Evolutionary conservation across 352 stramenopile genomes (phyloP), one percentile per base, ranked within the genome.

Genomic region (Phytophthora podocarpi): DNA sequence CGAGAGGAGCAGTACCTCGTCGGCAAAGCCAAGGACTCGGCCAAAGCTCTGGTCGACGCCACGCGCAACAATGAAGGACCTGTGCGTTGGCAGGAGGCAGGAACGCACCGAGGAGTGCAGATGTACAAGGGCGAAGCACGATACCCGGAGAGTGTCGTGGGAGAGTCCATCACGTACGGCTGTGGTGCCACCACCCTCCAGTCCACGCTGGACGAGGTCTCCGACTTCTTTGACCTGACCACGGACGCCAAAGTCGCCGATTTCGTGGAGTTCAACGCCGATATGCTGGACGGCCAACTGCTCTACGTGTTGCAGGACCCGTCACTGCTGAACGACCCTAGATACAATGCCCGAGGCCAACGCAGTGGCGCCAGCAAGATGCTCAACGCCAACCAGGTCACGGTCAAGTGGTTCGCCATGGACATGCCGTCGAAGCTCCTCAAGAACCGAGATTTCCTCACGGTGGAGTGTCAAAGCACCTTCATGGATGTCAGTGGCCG

Each of bases 381-480:
- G 64, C 64, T 71, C 1, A 66, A 71, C 34, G 75, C 82, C 16
- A 84, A 87, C 63, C 82, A 91, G 52, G 75, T 89, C 21, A 89
- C 82, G 2, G 72, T 90, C 63, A 85, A 85, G 57, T 93, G 84
- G 84, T 76, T 72, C 45, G 73, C 64, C 18, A 59, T 70, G 21
- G 72, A 86, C 23, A 69, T 84, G 48, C 72, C 79, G 26, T 88
- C 79, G 37, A 75, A 77, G 43, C 49, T 93, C 12, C 70, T 90
- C 43, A 85, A 82, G 64, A 78, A 88, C 64, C 79, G 83, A 16
- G 83, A 91, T 50, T 90, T 87, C 45, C 61, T 87, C 46, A 85
- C 78, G 9, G 72, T 93, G 31, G 84, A 93, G 63, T 93, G 82
- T 56, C 84, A 93, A 54, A 84, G 87, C 66, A 75, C 76, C 9